phyloP scores from a whole-genome alignment of 371 early-diverging fungal genomes.

The Globomyces sp. region DNA sequence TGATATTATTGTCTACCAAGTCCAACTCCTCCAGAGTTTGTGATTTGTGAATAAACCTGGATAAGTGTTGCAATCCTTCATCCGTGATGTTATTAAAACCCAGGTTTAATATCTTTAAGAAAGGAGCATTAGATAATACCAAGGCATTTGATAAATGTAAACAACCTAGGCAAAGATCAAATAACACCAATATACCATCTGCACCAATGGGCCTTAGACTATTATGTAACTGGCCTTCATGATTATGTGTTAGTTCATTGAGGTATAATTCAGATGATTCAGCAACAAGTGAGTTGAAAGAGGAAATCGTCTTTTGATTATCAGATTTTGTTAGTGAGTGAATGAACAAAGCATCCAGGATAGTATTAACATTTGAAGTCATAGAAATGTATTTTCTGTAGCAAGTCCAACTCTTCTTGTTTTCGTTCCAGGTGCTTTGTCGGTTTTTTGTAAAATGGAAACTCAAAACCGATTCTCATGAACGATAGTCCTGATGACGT shows the following conservation, averaged over 20 bases:
- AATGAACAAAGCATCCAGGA: too few species aligned
- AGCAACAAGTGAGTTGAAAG: too few species aligned
- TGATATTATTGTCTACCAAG: background rate
- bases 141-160: background rate
- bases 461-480: too few species aligned
- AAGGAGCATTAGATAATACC: background rate
- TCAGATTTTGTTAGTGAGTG: too few species aligned
- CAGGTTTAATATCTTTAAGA: background rate
- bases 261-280: background rate
- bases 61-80: background rate
- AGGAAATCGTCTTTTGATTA: too few species aligned
- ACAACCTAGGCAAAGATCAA: too few species aligned
- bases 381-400: too few species aligned
- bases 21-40: constrained; percentile 4
- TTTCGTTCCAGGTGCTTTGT: too few species aligned
- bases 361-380: too few species aligned
- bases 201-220: background rate
- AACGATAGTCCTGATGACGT: too few species aligned
- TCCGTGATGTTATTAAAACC: background rate
- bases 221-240: background rate
- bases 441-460: too few species aligned
- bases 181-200: background rate
- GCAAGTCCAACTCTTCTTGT: too few species aligned
- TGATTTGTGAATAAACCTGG: background rate
- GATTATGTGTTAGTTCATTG: background rate